Evolutionary conservation across 2,329 filamentous ascomycete genomes (phyloP), one percentile per base, ranked within the genome.

Genomic region (Verticillium isaacii): DNA sequence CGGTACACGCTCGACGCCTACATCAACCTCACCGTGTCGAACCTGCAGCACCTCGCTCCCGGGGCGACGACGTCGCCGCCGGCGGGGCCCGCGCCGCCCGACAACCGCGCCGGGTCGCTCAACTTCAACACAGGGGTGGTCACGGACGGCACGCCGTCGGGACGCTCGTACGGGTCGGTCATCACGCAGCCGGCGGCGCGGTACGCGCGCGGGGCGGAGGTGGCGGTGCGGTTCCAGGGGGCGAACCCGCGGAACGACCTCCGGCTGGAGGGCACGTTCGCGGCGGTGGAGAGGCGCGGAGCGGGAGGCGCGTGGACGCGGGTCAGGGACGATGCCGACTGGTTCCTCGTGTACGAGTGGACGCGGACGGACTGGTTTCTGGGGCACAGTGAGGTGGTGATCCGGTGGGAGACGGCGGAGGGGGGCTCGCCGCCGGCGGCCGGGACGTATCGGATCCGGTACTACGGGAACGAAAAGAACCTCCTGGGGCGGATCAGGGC

Each of bases 221-320:
- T 93, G 57, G 82, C 78, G 17, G 89, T 83, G 0, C 87, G 82
- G 0, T 97, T 97, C 73, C 85, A 94, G 2, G 94, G 89, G 17
- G 93, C 93, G 1, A 97, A 97, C 69, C 94, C 94, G 17, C 85
- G 94, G 34, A 97, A 97, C 73, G 90, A 97, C 66, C 84, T 97
- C 34, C 85, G 87, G 2, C 85, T 92, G 2, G 93, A 91, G 69
- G 82, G 81, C 2, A 96, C 92, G 0, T 97, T 87, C 73, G 89
- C 89, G 0, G 85, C 90, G 0, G 84, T 97, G 0, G 93, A 97
- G 78, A 80, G 80, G 69, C 80, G 85, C 57, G 72, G 81, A 37
- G 70, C 71, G 32, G 77, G 71, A 15, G 69, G 68, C 2, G 61
- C 59, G 0, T 97, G 94, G 94, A 76, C 74, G 8, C 80, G 78